Conservation (phyloP, 2,329 filamentous ascomycete species). For the Cadophora sp. region DNA sequence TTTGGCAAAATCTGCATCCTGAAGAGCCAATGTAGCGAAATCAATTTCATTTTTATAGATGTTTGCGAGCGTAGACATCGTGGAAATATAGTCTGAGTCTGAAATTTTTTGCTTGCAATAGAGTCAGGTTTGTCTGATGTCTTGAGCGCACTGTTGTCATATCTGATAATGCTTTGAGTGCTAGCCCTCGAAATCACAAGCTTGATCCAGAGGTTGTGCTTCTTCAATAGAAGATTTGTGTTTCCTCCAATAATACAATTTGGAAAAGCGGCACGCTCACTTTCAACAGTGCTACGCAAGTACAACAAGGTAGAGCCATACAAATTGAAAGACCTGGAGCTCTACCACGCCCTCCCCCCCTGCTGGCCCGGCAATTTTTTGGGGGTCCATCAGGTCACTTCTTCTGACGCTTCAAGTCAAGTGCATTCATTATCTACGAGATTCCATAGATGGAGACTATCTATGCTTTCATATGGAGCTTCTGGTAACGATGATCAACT, state of each 20-base stretch:
- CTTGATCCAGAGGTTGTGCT: too few relatives aligned
- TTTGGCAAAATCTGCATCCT: slow-evolving; percentile 65
- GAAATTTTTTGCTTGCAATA: not conserved
- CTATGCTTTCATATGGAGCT: not conserved
- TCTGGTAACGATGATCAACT: not conserved
- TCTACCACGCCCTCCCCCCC: too few relatives aligned
- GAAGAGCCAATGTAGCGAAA: slow-evolving; percentile 65
- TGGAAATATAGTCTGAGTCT: not conserved
- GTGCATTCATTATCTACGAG: not conserved
- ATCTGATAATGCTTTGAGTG: not conserved
- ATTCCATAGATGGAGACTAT: not conserved
- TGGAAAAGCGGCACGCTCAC: not conserved
- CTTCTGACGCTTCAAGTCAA: not conserved
- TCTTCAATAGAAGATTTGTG: too few relatives aligned
- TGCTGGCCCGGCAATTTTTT: too few relatives aligned
- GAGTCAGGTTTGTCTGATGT: not conserved
- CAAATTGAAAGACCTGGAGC: too few relatives aligned
- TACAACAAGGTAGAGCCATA: not conserved
- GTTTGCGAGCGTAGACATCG: slow-evolving; percentile 45
- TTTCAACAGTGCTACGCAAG: not conserved
- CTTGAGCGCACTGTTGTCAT: not conserved
- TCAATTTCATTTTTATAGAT: slow-evolving; percentile 65
- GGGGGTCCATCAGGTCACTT: too few relatives aligned
- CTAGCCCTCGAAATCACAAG: not conserved
- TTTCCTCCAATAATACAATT: too few relatives aligned